phyloP scores from a whole-genome alignment of 345 rosid species.

The Punica granatum region DNA sequence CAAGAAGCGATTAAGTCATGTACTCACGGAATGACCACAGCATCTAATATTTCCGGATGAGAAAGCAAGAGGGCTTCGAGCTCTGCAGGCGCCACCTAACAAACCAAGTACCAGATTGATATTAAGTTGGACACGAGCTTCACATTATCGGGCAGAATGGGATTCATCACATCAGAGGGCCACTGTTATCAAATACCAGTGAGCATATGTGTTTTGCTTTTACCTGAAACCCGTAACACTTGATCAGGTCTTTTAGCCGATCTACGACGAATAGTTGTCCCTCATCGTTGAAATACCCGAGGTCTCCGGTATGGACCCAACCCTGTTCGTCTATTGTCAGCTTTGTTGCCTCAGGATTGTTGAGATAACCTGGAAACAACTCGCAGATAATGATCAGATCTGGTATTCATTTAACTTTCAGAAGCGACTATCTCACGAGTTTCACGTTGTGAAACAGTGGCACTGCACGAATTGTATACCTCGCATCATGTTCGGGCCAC shows the following conservation, averaged over 20 bases:
- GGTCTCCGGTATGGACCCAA: constrained; percentile 46
- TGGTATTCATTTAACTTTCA: neutral
- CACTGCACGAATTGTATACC: constrained; percentile 12
- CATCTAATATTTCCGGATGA: constrained; percentile 36
- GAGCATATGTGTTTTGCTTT: neutral
- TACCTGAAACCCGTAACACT: constrained; percentile 46
- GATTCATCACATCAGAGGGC: neutral
- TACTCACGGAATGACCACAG: constrained; percentile 34
- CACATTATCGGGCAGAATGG: neutral
- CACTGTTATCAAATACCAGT: neutral
- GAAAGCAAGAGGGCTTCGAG: constrained; percentile 40
- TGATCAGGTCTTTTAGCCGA: constrained; percentile 44
- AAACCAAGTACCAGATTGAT: neutral
- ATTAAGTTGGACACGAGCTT: too few species aligned
- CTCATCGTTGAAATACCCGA: constrained; percentile 41
- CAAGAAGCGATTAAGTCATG: neutral
- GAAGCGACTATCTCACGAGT: neutral
- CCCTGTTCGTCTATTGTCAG: constrained; percentile 32
- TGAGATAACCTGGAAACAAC: constrained; percentile 32
- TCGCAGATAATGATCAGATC: neutral
- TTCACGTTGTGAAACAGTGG: neutral
- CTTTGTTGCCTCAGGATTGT: constrained; percentile 37
- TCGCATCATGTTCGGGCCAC: constrained; percentile 39
- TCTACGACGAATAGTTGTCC: constrained; percentile 39
- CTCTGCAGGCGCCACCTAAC: constrained; percentile 45